Conservation (phyloP, 805 yeast species). For the Cyberlindnera mississippiensis region DNA sequence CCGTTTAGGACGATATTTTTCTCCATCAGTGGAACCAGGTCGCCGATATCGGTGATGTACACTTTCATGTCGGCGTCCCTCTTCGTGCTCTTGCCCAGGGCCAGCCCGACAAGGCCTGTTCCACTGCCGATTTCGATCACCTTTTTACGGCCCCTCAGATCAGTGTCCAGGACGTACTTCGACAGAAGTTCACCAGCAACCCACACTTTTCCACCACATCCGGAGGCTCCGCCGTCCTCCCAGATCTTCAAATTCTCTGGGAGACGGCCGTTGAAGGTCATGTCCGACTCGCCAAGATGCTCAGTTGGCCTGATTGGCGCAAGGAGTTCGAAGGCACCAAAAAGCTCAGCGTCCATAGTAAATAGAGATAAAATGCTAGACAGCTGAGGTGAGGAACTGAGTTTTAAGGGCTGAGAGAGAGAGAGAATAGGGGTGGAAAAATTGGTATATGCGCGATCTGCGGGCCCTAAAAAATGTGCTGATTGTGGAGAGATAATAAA, state of each 20-base stretch:
- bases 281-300: conserved; percentile 36
- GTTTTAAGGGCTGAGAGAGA: background rate
- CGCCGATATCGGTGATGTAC: conserved; percentile 46
- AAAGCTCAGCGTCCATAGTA: conserved; percentile 1
- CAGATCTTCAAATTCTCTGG: conserved; percentile 34
- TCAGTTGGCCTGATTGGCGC: conserved; percentile 33
- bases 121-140: conserved; percentile 56
- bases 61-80: conserved; percentile 31
- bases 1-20: conserved; percentile 41
- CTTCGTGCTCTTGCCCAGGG: conserved; percentile 27
- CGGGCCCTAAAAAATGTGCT: no score
- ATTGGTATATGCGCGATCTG: no score
- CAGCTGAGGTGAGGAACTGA: no score
- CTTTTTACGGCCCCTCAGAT: conserved; percentile 22
- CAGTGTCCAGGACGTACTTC: conserved; percentile 36
- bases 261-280: conserved; percentile 38
- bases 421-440: background rate
- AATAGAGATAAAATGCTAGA: no score
- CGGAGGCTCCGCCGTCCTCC: conserved; percentile 56
- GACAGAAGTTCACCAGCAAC: conserved; percentile 55
- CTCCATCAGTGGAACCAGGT: conserved; percentile 44
- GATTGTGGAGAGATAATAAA: no score
- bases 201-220: conserved; percentile 66
- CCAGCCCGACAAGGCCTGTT: conserved; percentile 51
- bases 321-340: conserved; percentile 26